Conservation (phyloP, 768 basidiomycete genomes). For the Tricholoma bakamatsutake region DNA sequence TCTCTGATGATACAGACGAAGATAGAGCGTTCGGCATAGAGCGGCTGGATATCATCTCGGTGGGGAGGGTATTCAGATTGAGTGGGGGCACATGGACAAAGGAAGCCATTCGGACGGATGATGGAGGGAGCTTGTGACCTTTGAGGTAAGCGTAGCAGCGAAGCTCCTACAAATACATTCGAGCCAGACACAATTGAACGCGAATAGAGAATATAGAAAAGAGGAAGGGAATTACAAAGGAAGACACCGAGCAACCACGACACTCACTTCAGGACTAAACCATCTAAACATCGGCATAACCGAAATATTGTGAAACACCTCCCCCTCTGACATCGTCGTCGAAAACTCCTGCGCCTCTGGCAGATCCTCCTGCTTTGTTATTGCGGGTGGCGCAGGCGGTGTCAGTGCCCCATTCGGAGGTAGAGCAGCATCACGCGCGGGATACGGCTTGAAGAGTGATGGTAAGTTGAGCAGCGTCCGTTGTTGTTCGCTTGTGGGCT, state of each 20-base stretch:
- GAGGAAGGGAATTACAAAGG: background rate
- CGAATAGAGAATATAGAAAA: background rate
- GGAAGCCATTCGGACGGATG: slow-evolving; percentile 20
- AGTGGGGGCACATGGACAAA: slow-evolving; percentile 11
- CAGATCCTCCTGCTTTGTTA: slow-evolving; percentile 11
- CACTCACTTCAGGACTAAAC: slow-evolving; percentile 39
- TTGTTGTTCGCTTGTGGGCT: slow-evolving; percentile 37
- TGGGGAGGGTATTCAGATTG: background rate
- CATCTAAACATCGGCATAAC: slow-evolving; percentile 27
- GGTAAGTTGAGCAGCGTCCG: slow-evolving; percentile 42
- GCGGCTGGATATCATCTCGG: background rate
- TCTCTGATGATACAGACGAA: slow-evolving; percentile 21
- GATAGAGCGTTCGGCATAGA: slow-evolving; percentile 7
- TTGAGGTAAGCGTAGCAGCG: slow-evolving; percentile 33
- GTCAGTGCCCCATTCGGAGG: slow-evolving; percentile 20
- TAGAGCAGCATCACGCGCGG: slow-evolving; percentile 10
- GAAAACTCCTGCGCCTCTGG: slow-evolving; percentile 18
- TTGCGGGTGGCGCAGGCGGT: slow-evolving; percentile 7
- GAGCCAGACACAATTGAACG: slow-evolving; percentile 1
- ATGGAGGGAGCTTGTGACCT: slow-evolving; percentile 28
- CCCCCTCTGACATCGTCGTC: slow-evolving; percentile 9
- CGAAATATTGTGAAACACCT: slow-evolving; percentile 33
- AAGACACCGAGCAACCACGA: background rate
- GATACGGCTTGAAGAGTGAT: slow-evolving; percentile 43
- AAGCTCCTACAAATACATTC: slow-evolving; percentile 31